Percentiles rank a stretch among this genome's conserved stretches.
These are phyloP conservation scores for Glycine soja DNA, from an alignment of 306 rosid species.

Conservation along the genomic window DNA sequence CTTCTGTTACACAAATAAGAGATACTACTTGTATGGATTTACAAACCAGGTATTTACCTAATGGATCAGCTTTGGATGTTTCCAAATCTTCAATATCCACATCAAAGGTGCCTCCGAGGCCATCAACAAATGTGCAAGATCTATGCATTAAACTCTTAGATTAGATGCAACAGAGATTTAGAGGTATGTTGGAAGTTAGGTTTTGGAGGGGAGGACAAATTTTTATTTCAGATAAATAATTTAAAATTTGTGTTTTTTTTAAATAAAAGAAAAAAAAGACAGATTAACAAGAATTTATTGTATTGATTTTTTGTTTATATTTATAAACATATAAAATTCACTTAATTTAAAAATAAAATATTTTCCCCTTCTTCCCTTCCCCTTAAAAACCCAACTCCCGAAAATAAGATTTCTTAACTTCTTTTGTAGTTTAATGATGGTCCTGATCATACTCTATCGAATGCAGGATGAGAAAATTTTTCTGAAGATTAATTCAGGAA, in stretches of 20 bases:
- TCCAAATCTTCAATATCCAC: slow-evolving; percentile 70
- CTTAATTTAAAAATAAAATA: not conserved
- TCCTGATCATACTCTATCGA: slow-evolving; percentile 1
- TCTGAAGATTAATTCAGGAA: slow-evolving; percentile 2
- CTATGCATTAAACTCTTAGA: slow-evolving; percentile 52
- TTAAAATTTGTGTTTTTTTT: not conserved
- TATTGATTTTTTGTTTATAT: not conserved
- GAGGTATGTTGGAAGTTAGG: not conserved
- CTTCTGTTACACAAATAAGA: slow-evolving; percentile 31
- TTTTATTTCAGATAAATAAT: not conserved
- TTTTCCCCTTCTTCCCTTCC: not conserved
- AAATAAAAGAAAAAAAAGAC: not conserved
- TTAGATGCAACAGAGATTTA: slow-evolving; percentile 41
- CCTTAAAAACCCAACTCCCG: not conserved
- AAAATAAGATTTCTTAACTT: slow-evolving; percentile 27
- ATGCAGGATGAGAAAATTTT: slow-evolving; percentile 1
- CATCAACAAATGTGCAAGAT: slow-evolving; percentile 71
- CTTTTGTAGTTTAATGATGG: not conserved
- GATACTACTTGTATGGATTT: slow-evolving; percentile 33
- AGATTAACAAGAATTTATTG: not conserved
- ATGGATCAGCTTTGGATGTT: slow-evolving; percentile 67
- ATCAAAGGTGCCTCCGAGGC: slow-evolving; percentile 64
- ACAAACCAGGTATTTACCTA: slow-evolving; percentile 59
- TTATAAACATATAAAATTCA: not conserved
- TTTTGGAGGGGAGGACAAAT: not conserved